phyloP scores from a whole-genome alignment of 2,329 filamentous ascomycete genomes.

The Herpotrichia juniperi region DNA sequence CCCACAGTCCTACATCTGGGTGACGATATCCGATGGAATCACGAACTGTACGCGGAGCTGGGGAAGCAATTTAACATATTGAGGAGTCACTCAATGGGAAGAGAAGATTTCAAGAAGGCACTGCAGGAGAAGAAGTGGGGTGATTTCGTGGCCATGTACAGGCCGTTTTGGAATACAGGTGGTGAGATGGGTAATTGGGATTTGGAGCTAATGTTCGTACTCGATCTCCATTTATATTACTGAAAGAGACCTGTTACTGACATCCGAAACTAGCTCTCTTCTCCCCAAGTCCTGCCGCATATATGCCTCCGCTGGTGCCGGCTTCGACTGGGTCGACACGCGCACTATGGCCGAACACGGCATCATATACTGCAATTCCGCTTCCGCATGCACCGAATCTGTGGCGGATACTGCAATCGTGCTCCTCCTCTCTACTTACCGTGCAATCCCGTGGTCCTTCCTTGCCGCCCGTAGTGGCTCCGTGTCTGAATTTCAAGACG shows the following conservation, averaged over 20 bases:
- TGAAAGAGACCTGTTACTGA: neutral
- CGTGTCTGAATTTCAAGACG: conserved; percentile 58
- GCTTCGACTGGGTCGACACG: conserved; percentile 69
- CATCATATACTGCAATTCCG: conserved; percentile 75
- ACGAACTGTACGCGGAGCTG: conserved; percentile 48
- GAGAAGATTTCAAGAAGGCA: conserved; percentile 49
- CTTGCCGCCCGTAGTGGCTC: conserved; percentile 58
- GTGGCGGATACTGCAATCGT: conserved; percentile 75
- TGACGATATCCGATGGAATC: conserved; percentile 54
- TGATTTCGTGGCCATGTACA: conserved; percentile 56
- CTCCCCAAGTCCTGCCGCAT: conserved; percentile 61
- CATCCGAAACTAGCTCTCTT: conserved; percentile 1
- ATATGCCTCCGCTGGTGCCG: conserved; percentile 66
- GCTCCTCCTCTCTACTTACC: conserved; percentile 72
- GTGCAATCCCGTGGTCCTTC: conserved; percentile 69
- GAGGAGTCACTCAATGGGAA: conserved; percentile 45
- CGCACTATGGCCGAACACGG: conserved; percentile 66
- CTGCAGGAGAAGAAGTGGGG: conserved; percentile 48
- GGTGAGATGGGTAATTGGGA: conserved; percentile 71
- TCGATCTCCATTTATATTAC: neutral
- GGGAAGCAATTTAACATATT: conserved; percentile 45
- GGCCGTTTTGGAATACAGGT: conserved; percentile 69
- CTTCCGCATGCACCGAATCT: conserved; percentile 72
- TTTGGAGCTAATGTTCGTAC: conserved; percentile 56
- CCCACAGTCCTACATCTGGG: conserved; percentile 52